A percentile compares a stretch with the other conserved stretches of the same genome.
These are phyloP conservation scores for Corymbia citriodora DNA, from an alignment of 441 rosid species.

Conservation along the genomic window DNA sequence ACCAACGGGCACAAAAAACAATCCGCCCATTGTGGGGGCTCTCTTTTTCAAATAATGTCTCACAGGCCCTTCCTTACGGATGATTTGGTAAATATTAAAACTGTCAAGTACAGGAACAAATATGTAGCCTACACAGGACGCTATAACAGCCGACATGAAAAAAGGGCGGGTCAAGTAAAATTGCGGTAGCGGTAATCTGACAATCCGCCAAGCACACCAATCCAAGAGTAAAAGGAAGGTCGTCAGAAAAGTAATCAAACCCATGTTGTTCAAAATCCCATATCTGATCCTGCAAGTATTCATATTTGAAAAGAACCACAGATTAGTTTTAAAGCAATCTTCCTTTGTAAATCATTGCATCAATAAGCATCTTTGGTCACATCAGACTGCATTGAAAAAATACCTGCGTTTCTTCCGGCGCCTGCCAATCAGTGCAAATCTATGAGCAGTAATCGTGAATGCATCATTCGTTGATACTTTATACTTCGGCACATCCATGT, in stretches of 20 bases:
- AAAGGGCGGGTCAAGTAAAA: slow-evolving; percentile 72
- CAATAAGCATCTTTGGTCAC: not conserved
- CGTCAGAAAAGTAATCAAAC: slow-evolving; percentile 52
- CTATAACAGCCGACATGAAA: slow-evolving; percentile 50
- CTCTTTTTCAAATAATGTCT: slow-evolving; percentile 39
- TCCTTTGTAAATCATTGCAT: not conserved
- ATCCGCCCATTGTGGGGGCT: slow-evolving; percentile 89
- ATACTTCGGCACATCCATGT: slow-evolving; percentile 46
- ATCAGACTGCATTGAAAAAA: not conserved
- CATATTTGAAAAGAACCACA: not conserved
- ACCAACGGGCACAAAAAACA: slow-evolving; percentile 75
- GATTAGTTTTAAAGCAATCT: not conserved
- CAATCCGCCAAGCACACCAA: slow-evolving; percentile 91
- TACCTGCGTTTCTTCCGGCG: slow-evolving; percentile 59
- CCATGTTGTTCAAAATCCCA: slow-evolving; percentile 56
- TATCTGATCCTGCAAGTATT: slow-evolving; percentile 53
- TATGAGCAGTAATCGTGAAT: slow-evolving; percentile 46
- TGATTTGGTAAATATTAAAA: slow-evolving; percentile 40
- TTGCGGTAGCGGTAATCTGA: slow-evolving; percentile 73
- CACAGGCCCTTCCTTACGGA: slow-evolving; percentile 35
- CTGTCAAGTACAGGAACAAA: slow-evolving; percentile 61
- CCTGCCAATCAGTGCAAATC: slow-evolving; percentile 55
- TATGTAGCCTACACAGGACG: slow-evolving; percentile 60
- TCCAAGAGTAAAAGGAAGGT: slow-evolving; percentile 56
- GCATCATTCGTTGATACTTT: slow-evolving; percentile 46